Conservation (phyloP, 805 yeast genomes). For the Kluyveromyces nonfermentans region DNA sequence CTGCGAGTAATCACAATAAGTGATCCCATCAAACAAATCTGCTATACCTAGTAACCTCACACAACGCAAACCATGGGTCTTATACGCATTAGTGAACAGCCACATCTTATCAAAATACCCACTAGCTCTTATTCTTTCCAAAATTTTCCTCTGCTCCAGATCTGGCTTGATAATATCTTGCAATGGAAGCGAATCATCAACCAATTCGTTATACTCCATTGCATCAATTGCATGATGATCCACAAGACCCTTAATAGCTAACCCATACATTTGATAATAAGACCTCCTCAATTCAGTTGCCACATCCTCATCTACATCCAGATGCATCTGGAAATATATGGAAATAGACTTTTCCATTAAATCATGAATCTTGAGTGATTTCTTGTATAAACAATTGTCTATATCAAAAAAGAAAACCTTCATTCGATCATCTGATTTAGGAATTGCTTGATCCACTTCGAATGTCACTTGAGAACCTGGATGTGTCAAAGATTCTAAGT, state of each 20-base stretch:
- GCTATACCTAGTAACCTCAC: conserved; percentile 74
- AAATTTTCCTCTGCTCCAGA: conserved; percentile 40
- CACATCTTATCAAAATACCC: conserved; percentile 64
- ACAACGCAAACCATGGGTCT: conserved; percentile 79
- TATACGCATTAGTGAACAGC: conserved; percentile 93
- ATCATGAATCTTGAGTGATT: conserved; percentile 70
- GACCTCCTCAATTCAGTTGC: conserved; percentile 62
- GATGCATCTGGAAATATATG: conserved; percentile 59
- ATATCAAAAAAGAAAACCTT: conserved; percentile 76
- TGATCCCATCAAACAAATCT: conserved; percentile 89
- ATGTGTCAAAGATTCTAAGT: conserved; percentile 27
- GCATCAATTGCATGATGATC: conserved; percentile 66
- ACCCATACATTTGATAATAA: conserved; percentile 81
- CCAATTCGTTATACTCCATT: conserved; percentile 74
- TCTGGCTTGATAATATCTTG: conserved; percentile 67
- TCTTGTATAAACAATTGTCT: conserved; percentile 80
- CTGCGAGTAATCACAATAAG: conserved; percentile 75
- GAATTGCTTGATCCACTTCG: conserved; percentile 20
- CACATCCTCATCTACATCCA: conserved; percentile 56
- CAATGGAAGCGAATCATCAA: conserved; percentile 87
- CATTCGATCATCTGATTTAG: conserved; percentile 21
- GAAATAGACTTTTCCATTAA: conserved; percentile 84
- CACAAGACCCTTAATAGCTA: conserved; percentile 85
- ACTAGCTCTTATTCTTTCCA: conserved; percentile 34
- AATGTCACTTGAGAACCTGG: conserved; percentile 28